phyloP scores from a whole-genome alignment of 495 filamentous ascomycete species.

The Penicillium simplicissimum region DNA sequence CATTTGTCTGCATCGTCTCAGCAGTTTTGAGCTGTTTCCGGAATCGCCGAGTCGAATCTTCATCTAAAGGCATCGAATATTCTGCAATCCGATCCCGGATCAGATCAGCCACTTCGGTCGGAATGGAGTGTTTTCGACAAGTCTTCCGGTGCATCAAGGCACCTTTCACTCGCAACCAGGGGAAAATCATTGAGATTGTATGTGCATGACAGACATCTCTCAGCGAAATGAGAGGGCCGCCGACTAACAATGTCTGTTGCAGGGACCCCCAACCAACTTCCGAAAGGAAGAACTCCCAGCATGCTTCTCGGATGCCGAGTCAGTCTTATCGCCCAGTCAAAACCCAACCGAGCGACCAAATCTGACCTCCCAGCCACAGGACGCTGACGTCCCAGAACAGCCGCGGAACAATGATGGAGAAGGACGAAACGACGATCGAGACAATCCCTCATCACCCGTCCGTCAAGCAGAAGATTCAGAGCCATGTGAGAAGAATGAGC shows the following conservation, averaged over 20 bases:
- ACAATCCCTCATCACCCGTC: conserved; percentile 32
- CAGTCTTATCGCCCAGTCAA: conserved; percentile 31
- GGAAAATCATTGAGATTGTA: conserved; percentile 41
- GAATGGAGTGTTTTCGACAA: conserved; percentile 47
- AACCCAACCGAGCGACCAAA: conserved; percentile 18
- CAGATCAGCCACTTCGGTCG: conserved; percentile 1
- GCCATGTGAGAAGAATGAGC: conserved; percentile 39
- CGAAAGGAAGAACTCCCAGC: conserved; percentile 47
- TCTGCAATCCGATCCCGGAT: not conserved
- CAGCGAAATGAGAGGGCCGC: not conserved
- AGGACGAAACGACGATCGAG: conserved; percentile 31
- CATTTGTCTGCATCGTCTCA: not conserved
- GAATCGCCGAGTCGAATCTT: conserved; percentile 9
- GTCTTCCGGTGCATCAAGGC: conserved; percentile 40
- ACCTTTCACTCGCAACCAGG: conserved; percentile 35
- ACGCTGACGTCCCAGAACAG: conserved; percentile 43
- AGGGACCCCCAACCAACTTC: conserved; percentile 50
- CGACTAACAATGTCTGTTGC: conserved; percentile 9
- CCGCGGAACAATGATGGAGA: conserved; percentile 33
- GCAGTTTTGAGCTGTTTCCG: not conserved
- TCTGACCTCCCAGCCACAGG: conserved; percentile 40
- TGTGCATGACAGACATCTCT: conserved; percentile 13
- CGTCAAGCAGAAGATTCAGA: conserved; percentile 34
- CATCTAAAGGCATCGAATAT: conserved; percentile 13
- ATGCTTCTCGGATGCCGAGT: conserved; percentile 49